Evolutionary conservation across 2,329 filamentous ascomycete genomes (phyloP), one percentile per base, ranked within the genome.

Genomic region (Coniochaeta sp.): DNA sequence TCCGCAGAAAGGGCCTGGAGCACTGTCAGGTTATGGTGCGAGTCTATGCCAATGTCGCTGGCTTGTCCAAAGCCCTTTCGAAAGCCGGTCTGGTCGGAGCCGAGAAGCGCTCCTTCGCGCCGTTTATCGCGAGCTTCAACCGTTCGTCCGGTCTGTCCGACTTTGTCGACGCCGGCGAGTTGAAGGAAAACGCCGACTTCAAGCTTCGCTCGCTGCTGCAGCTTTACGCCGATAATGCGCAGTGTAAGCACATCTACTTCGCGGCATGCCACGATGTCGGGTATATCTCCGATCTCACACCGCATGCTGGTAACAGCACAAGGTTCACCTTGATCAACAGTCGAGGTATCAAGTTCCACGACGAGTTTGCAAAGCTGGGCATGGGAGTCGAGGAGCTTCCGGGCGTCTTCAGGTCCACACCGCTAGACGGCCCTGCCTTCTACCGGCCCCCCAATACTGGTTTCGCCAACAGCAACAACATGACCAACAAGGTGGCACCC

Each of bases 241-340:
- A 83, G 59, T 86, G 83, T 67, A 81, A 79, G 57, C 82, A 84
- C 60, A 81, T 86, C 31, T 80, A 79, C 59, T 80, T 83, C 52
- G 83, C 80, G 5, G 81, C 76, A 33, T 85, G 82, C 58, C 81
- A 85, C 57, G 79, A 85, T 57, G 70, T 70, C 22, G 75, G 76
- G 49, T 83, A 85, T 60, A 65, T 82, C 45, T 74, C 77, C 7
- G 71, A 82, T 46, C 67, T 86, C 24, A 76, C 72, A 5, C 76
- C 77, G 7, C 77, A 78, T 58, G 67, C 66, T 40, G 74, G 73
- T 40, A 70, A 73, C 52, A 63, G 65, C 7, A 71, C 78, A 22
- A 72, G 73, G 49, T 74, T 84, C 53, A 83, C 80, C 0, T 73
- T 84, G 10, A 62, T 85, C 40, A 73, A 72, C 53, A 63, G 38